These are phyloP conservation scores for Moricandia arvensis DNA, from an alignment of 345 rosid species.

Conservation along the genomic window DNA sequence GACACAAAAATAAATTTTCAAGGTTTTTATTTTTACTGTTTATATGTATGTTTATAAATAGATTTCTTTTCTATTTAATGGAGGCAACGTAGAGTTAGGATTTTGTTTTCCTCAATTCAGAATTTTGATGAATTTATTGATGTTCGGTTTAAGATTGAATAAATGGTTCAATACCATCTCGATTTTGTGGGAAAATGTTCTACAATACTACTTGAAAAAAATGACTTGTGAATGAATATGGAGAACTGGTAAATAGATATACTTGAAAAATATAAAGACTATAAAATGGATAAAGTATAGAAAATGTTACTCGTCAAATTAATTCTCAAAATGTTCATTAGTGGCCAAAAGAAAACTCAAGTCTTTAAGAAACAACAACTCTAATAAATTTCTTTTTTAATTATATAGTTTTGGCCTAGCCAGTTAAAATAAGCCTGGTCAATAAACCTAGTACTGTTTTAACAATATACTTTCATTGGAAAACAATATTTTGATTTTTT, in stretches of 20 bases:
- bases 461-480: no score
- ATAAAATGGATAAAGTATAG: no score
- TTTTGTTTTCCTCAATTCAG: background rate
- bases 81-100: background rate
- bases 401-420: no score
- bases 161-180: background rate
- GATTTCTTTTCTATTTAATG: background rate
- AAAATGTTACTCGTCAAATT: no score
- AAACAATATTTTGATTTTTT: no score
- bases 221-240: background rate
- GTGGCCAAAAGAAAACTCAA: no score
- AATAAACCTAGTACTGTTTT: no score
- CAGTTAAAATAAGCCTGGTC: no score
- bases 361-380: no score
- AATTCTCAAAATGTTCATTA: no score
- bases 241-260: background rate
- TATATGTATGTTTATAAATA: conserved; percentile 22
- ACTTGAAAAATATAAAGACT: background rate
- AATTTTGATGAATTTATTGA: background rate
- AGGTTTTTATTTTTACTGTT: conserved; percentile 11
- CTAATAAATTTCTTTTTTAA: no score
- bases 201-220: background rate
- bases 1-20: conserved; percentile 1
- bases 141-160: background rate
- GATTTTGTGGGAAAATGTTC: background rate